Conservation (phyloP, 345 rosid species). For the Arabidopsis thaliana region TAIR10.1 NC_003075.7:15610001-15610500, state of each 20-base stretch:
- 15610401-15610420: slow-evolving; percentile 45
- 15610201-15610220: slow-evolving; percentile 56
- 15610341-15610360: slow-evolving; percentile 2
- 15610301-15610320: slow-evolving; percentile 55
- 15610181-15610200: slow-evolving; percentile 49
- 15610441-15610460: slow-evolving; percentile 63
- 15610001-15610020: slow-evolving; percentile 46
- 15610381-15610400: slow-evolving; percentile 10
- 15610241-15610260: slow-evolving; percentile 63
- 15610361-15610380: background rate
- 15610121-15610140: slow-evolving; percentile 51
- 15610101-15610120: slow-evolving; percentile 45
- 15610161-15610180: slow-evolving; percentile 54
- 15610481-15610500: slow-evolving; percentile 53
- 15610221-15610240: slow-evolving; percentile 43
- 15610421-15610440: slow-evolving; percentile 41
- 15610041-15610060: background rate
- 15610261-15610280: slow-evolving; percentile 49
- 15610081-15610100: slow-evolving; percentile 57
- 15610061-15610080: background rate
- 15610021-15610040: background rate
- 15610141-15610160: slow-evolving; percentile 57
- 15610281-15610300: slow-evolving; percentile 60
- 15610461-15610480: slow-evolving; percentile 50
- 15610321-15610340: slow-evolving; percentile 55